A percentile compares a stretch with the other conserved stretches of the same genome.
phyloP scores from a whole-genome alignment of 2,329 filamentous ascomycete species.

The Arthrocladium fulminans region DNA sequence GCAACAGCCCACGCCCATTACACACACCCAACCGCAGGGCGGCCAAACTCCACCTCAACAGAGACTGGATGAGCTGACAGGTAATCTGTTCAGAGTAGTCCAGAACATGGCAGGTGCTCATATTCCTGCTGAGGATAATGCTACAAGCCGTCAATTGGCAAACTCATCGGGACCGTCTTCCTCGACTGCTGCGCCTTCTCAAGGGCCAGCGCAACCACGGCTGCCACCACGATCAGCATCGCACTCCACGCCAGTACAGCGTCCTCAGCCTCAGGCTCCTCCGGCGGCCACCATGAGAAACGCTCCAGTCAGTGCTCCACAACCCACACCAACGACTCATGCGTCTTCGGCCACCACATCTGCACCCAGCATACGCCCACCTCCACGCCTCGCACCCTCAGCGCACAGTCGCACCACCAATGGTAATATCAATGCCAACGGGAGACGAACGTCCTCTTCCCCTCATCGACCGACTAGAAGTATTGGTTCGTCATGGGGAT shows the following conservation, averaged over 20 bases:
- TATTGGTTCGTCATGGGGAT: constrained; percentile 9
- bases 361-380: neutral
- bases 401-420: neutral
- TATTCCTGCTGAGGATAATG: neutral
- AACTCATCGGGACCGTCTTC: neutral
- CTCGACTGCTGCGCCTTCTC: neutral
- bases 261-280: neutral
- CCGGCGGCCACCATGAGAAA: neutral
- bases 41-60: neutral
- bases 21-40: too few relatives aligned
- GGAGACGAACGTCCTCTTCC: constrained; percentile 1
- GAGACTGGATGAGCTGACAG: too few relatives aligned
- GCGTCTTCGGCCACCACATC: neutral
- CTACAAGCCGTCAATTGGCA: neutral
- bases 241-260: too few relatives aligned
- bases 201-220: too few relatives aligned
- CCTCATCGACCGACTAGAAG: constrained; percentile 7
- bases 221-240: neutral
- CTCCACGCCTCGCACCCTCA: neutral
- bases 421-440: neutral
- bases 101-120: too few relatives aligned
- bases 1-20: neutral
- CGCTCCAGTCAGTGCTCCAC: neutral
- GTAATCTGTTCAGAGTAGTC: too few relatives aligned
- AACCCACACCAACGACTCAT: neutral